These are phyloP conservation scores for Phialophora verrucosa DNA, from an alignment of 2,329 filamentous ascomycete species.

Conservation along the genomic window DNA sequence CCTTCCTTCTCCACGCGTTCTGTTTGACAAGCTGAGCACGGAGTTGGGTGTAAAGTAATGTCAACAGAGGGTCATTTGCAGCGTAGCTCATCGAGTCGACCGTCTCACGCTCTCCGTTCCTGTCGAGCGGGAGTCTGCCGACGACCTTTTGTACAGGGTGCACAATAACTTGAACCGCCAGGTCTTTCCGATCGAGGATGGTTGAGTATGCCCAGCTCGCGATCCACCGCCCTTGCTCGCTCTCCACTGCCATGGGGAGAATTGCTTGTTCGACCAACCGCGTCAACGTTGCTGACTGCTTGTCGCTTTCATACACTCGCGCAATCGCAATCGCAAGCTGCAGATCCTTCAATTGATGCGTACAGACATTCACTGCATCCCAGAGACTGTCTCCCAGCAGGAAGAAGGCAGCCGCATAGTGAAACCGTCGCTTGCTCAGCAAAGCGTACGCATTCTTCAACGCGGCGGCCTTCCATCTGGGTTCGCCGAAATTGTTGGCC, in stretches of 20 bases:
- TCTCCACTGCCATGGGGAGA: slow-evolving; percentile 74
- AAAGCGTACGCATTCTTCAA: slow-evolving; percentile 96
- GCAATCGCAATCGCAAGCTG: slow-evolving; percentile 89
- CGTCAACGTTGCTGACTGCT: slow-evolving; percentile 69
- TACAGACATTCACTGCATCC: slow-evolving; percentile 83
- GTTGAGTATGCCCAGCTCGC: slow-evolving; percentile 97
- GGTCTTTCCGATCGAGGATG: slow-evolving; percentile 73
- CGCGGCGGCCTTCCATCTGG: slow-evolving; percentile 85
- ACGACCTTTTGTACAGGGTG: slow-evolving; percentile 78
- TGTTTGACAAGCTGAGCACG: slow-evolving; percentile 82
- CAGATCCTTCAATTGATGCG: slow-evolving; percentile 84
- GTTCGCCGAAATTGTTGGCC: slow-evolving; percentile 86
- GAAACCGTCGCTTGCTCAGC: slow-evolving; percentile 87
- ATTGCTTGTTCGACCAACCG: slow-evolving; percentile 80
- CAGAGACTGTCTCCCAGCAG: slow-evolving; percentile 82
- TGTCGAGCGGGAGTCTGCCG: slow-evolving; percentile 52
- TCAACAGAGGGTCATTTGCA: slow-evolving; percentile 85
- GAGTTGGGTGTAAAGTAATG: slow-evolving; percentile 81
- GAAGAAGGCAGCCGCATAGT: slow-evolving; percentile 96
- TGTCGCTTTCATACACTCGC: slow-evolving; percentile 85
- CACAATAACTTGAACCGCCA: slow-evolving; percentile 82
- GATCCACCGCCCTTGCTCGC: slow-evolving; percentile 84
- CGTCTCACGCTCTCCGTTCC: slow-evolving; percentile 40
- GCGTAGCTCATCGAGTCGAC: slow-evolving; percentile 79
- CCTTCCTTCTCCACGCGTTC: slow-evolving; percentile 73